Evolutionary conservation across 2,329 filamentous ascomycete genomes (phyloP), one percentile per base, ranked within the genome.

Genomic region (Bipolaris victoriae): DNA sequence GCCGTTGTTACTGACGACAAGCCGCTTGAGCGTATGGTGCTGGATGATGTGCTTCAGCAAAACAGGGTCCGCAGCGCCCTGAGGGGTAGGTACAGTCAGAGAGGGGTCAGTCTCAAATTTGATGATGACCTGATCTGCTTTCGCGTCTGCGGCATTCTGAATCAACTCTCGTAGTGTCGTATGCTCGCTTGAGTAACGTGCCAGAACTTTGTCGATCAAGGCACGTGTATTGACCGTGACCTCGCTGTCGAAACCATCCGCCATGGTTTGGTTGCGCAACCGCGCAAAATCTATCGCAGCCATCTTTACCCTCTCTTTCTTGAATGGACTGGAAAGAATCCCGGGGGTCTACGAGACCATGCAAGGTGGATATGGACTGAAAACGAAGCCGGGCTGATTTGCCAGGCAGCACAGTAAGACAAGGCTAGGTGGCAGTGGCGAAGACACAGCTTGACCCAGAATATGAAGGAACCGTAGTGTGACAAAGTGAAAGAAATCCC

Each of bases 181-280:
- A 89, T 94, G 97, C 81, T 99, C 96, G 68, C 95, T 94, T 2
- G 93, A 97, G 75, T 99, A 99, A 72, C 95, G 85, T 9, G 95
- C 95, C 48, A 99, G 85, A 10, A 99, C 94, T 78, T 99, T 99
- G 80, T 98, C 96, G 73, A 99, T 99, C 68, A 99, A 79, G 41
- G 95, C 95, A 71, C 96, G 86, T 47, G 95, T 99, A 74, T 99
- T 97, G 71, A 99, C 95, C 0, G 95, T 99, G 55, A 99, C 95
- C 40, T 95, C 95, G 78, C 98, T 95, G 77, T 98, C 95, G 68
- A 96, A 92, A 60, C 92, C 90, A 64, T 91, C 91, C 55, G 91
- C 89, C 80, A 99, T 86, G 24, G 95, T 95, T 69, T 92, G 90
- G 66, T 94, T 92, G 72, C 92, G 90, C 64, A 99, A 83, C 71